These are phyloP conservation scores for Psilocybe tampanensis DNA, from an alignment of 768 basidiomycete genomes.

Conservation along the genomic window DNA sequence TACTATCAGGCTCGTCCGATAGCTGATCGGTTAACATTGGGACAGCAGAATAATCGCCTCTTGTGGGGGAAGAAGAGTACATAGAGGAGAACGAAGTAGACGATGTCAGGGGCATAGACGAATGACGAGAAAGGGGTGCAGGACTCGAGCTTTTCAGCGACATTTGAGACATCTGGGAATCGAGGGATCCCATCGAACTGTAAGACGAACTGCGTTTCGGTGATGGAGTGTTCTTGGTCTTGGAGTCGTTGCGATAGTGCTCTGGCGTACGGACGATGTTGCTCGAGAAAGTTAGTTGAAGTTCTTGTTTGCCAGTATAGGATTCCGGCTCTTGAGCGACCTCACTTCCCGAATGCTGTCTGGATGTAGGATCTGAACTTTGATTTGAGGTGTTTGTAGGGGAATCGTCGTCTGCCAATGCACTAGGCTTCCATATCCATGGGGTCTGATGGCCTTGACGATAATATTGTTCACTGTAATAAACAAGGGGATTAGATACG, in stretches of 20 bases:
- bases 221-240: not conserved
- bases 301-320: conserved; percentile 52
- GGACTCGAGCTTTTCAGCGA: conserved; percentile 13
- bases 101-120: conserved; percentile 30
- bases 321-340: conserved; percentile 34
- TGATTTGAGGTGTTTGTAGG: not conserved
- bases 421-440: conserved; percentile 73
- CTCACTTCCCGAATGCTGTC: conserved; percentile 5
- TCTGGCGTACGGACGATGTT: conserved; percentile 70
- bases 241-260: conserved; percentile 44
- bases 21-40: conserved; percentile 29
- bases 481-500: conserved; percentile 1
- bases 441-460: conserved; percentile 50
- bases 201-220: conserved; percentile 10
- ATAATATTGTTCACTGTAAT: conserved; percentile 36
- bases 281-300: conserved; percentile 71
- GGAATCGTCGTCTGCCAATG: conserved; percentile 35
- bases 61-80: conserved; percentile 21
- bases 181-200: conserved; percentile 17
- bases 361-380: conserved; percentile 8
- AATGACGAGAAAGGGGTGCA: conserved; percentile 31
- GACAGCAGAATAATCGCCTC: conserved; percentile 18
- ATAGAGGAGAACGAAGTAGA: conserved; percentile 19
- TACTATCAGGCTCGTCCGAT: conserved; percentile 47
- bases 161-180: conserved; percentile 21